These are phyloP conservation scores for Debaryomyces sp. DNA, from an alignment of 1,139 yeast genomes.

Conservation along the genomic window DNA sequence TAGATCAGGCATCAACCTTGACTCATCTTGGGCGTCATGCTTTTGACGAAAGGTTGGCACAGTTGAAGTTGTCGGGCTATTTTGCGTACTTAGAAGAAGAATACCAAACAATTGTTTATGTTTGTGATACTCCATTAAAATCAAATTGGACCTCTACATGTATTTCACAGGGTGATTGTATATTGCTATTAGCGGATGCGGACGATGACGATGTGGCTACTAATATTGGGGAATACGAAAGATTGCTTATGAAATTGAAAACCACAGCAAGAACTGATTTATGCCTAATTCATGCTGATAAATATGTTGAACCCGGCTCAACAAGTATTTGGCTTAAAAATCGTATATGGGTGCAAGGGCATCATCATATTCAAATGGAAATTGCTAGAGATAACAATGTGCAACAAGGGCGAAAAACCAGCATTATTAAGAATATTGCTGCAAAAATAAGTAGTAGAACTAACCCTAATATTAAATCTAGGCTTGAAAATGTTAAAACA, in stretches of 20 bases:
- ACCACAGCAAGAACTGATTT: slow-evolving; percentile 90
- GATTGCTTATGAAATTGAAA: slow-evolving; percentile 69
- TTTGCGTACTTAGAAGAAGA: slow-evolving; percentile 90
- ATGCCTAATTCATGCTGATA: slow-evolving; percentile 80
- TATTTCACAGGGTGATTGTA: slow-evolving; percentile 93
- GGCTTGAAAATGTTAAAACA: slow-evolving; percentile 36
- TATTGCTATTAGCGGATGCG: slow-evolving; percentile 71
- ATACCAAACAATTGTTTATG: slow-evolving; percentile 82
- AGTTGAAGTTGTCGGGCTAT: slow-evolving; percentile 82
- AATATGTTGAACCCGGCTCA: slow-evolving; percentile 80
- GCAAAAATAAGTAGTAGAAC: slow-evolving; percentile 37
- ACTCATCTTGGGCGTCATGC: slow-evolving; percentile 89
- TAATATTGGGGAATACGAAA: slow-evolving; percentile 83
- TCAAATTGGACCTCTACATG: slow-evolving; percentile 94
- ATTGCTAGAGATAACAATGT: slow-evolving; percentile 25
- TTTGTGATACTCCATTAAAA: slow-evolving; percentile 82
- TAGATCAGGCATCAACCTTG: slow-evolving; percentile 81
- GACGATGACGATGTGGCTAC: slow-evolving; percentile 62
- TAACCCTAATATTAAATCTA: slow-evolving; percentile 36
- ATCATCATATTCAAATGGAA: slow-evolving; percentile 82
- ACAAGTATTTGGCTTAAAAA: slow-evolving; percentile 84
- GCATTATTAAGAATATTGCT: slow-evolving; percentile 41
- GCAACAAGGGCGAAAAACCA: slow-evolving; percentile 18
- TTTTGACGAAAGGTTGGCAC: slow-evolving; percentile 79
- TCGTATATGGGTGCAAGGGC: slow-evolving; percentile 89